Base-by-base conservation (phyloP, 2,329 filamentous ascomycete genomes). In the Penicillium paneum region DNA sequence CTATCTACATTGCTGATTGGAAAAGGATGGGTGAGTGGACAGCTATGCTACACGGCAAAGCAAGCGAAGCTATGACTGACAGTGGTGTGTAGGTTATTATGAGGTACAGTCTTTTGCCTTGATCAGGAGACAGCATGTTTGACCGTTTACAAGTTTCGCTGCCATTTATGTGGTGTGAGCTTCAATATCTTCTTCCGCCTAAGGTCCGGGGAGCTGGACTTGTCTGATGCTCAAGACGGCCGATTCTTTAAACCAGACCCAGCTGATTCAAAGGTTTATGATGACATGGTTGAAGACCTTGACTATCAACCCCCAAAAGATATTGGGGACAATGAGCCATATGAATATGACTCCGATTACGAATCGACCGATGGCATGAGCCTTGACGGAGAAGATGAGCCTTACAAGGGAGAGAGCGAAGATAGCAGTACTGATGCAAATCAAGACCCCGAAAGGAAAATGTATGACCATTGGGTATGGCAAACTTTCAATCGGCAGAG, bases 101-200 rank as follows among this genome's bases (percentile, higher is more conserved):
- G 48, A 45, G 40, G 48, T 44, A 44, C 10, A 15, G 8, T 17
- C 3, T 29, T 35, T 5, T 15, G 4, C 3, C 1, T 28, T 15
- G 8, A 1, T 13, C 13, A 7, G 2, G 19, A 17, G 5, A 21
- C 7, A 32, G 21, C 2, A 26, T 15, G 7, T 19, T 45, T 50
- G 21, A 55, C 7, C 24, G 13, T 5, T 8, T 39, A 7, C 3
- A 49, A 66, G 58, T 49, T 56, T 6, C 43, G 54, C 31, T 61
- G 59, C 47, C 57, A 63, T 34, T 21, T 63, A 13, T 63, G 59
- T 40, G 59, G 59, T 2, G 61, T 62, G 31, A 59, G 54, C 52
- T 63, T 63, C 47, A 62, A 61, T 21, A 56, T 61, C 31, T 36
- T 45, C 11, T 49, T 60, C 8, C 39, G 52, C 44, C 38, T 51